Conservation (phyloP, 2,329 filamentous ascomycete genomes). For the Colletotrichum endophyticum region DNA sequence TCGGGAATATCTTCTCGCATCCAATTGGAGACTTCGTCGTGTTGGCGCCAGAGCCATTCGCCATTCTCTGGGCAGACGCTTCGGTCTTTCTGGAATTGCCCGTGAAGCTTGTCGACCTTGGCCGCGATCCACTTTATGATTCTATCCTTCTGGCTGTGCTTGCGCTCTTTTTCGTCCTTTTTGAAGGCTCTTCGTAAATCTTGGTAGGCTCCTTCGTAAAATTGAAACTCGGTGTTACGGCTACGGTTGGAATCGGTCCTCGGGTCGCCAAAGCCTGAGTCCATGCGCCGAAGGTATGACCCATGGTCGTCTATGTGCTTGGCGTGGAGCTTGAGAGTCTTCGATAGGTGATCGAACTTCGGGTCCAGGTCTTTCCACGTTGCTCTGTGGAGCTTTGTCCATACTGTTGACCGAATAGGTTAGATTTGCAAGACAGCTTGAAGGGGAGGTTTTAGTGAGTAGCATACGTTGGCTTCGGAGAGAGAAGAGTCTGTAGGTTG, state of each 20-base stretch:
- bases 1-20: constrained; percentile 17
- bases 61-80: neutral
- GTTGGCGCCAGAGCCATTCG: neutral
- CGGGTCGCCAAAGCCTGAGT: neutral
- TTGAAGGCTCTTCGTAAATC: neutral
- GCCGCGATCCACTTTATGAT: too few relatives aligned
- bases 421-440: too few relatives aligned
- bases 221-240: neutral
- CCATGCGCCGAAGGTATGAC: neutral
- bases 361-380: constrained; percentile 6
- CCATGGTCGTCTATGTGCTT: neutral
- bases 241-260: neutral
- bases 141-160: too few relatives aligned
- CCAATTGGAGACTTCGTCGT: constrained; percentile 10
- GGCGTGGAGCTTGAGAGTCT: neutral
- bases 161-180: neutral
- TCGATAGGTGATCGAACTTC: neutral
- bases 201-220: neutral
- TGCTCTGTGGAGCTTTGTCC: constrained; percentile 3
- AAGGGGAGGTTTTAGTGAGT: too few relatives aligned
- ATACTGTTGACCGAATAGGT: neutral
- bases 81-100: neutral
- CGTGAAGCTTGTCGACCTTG: too few relatives aligned
- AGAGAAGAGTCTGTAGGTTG: constrained; percentile 7
- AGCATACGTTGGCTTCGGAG: neutral